Conservation (phyloP, 108 stramenopile genomes). For the Discostella pseudostelligera region DNA sequence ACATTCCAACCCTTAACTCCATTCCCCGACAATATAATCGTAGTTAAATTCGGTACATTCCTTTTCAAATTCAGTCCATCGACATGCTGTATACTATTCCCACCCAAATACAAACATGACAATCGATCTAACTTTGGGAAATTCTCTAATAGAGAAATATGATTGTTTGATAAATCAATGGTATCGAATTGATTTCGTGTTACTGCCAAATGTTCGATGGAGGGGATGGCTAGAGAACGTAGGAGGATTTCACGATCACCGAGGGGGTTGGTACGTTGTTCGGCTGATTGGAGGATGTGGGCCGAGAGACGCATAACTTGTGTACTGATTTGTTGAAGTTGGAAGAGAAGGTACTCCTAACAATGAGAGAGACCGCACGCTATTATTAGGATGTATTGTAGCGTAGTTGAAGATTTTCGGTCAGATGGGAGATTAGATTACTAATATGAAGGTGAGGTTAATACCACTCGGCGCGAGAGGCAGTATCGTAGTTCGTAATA, state of each 20-base stretch:
- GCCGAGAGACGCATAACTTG: constrained; percentile 79
- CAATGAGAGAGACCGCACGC: no score
- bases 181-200: constrained; percentile 77
- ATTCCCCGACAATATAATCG: constrained; percentile 63
- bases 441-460: no score
- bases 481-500: no score
- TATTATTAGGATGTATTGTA: no score
- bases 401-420: no score
- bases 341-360: no score
- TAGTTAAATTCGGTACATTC: constrained; percentile 58
- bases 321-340: not conserved
- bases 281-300: constrained; percentile 68
- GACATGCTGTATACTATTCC: constrained; percentile 64
- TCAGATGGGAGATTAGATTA: no score
- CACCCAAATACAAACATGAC: constrained; percentile 49
- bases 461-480: no score
- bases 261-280: constrained; percentile 81
- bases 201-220: constrained; percentile 77
- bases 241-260: constrained; percentile 83
- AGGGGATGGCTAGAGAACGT: constrained; percentile 73
- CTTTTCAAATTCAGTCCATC: constrained; percentile 60
- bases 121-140: constrained; percentile 67
- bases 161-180: constrained; percentile 82
- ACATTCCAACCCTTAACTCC: constrained; percentile 65
- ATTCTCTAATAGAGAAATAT: constrained; percentile 67